Base-by-base conservation (phyloP, 192 early-diverging fungal genomes). In the Mortierella antarctica region DNA sequence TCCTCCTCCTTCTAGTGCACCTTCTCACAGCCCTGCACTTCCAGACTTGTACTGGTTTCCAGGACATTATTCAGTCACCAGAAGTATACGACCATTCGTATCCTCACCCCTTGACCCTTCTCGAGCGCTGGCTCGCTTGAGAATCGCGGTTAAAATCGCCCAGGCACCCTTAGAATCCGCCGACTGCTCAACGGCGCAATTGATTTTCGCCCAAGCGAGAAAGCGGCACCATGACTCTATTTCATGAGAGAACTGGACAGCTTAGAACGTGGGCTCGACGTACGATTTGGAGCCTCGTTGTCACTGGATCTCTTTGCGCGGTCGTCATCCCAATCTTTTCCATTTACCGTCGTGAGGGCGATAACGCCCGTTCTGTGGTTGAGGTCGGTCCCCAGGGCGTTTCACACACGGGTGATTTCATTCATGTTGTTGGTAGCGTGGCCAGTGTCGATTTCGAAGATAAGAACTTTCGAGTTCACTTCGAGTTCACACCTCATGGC, bases 401-500 rank as follows among this genome's bases (percentile, higher is more conserved):
- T 0, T 79, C 76, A 0, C 68, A 79, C 18, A 79, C 76, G 11
- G 76, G 76, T 1, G 76, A 79, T 46, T 84, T 73, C 48, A 75
- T 84, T 20, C 74, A 79, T 48, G 83, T 84, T 13, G 63, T 79
- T 0, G 76, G 76, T 7, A 73, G 80, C 42, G 72, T 86, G 11
- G 54, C 82, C 55, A 74, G 79, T 63, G 83, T 86, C n/a, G 74
- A 84, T 45, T 86, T 86, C 62, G 70, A 82, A 14, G 83, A 74
- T 21, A 86, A 86, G 72, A 81, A 67, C 60, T 86, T 83, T 57
- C 65, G 76, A 7, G 63, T 86, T 1, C 83, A 86, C 59, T 84
- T 86, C 45, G 60, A 84, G 31, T 72, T 86, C 20, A 78, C 82
- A 23, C 85, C 85, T 10, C 82, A 84, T 63, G 83, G 83, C 20